These are phyloP conservation scores for Pyrus hybrid DNA, from an alignment of 331 rosid genomes.

Conservation along the genomic window DNA sequence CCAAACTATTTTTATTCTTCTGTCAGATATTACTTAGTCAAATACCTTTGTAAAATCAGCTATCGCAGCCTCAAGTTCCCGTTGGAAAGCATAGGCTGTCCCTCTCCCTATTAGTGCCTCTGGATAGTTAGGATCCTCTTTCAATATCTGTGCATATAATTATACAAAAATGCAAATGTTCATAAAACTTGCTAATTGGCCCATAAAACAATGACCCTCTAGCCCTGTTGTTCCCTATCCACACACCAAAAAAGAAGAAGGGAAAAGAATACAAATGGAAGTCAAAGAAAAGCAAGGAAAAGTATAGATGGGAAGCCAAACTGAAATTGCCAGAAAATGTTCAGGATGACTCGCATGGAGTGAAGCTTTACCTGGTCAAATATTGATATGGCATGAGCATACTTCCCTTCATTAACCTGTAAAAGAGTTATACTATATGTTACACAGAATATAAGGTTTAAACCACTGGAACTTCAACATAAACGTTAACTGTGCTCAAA, in stretches of 20 bases:
- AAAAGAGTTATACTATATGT: constrained; percentile 11
- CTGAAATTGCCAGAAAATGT: not conserved
- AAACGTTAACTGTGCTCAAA: not conserved
- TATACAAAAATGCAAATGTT: constrained; percentile 10
- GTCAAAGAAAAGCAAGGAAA: constrained; percentile 4
- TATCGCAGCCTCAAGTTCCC: constrained; percentile 85
- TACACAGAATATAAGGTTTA: not conserved
- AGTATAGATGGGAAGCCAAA: not conserved
- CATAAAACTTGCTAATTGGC: not conserved
- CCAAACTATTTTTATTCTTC: constrained; percentile 1
- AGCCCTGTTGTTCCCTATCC: not conserved
- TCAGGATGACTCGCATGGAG: constrained; percentile 11
- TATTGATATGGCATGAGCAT: constrained; percentile 73
- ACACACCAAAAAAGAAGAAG: constrained; percentile 4
- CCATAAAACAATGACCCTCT: not conserved
- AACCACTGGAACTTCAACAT: constrained; percentile 8
- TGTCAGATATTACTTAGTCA: constrained; percentile 15
- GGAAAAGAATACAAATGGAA: constrained; percentile 1
- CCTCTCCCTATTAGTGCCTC: constrained; percentile 97
- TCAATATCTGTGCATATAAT: constrained; percentile 56
- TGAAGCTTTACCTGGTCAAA: constrained; percentile 67
- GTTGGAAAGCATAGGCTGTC: constrained; percentile 86
- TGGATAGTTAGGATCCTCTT: constrained; percentile 79
- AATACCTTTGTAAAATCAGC: constrained; percentile 87
- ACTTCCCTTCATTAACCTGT: constrained; percentile 93